phyloP scores from a whole-genome alignment of 164 flowering plant genomes.

The Magnolia officinalis region DNA sequence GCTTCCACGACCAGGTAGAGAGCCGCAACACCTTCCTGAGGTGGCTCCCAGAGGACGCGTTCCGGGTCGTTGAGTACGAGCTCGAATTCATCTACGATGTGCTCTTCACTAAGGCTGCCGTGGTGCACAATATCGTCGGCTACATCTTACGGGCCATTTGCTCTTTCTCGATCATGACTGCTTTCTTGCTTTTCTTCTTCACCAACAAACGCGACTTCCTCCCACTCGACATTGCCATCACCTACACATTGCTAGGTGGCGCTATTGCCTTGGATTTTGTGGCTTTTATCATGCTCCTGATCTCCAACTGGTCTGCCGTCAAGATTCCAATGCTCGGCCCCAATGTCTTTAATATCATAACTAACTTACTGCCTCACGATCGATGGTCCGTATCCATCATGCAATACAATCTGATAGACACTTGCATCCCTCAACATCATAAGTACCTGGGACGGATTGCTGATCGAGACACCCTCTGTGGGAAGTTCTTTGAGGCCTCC shows the following conservation, averaged over 20 bases:
- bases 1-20: conserved; percentile 21
- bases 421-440: not conserved
- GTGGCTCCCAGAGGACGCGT: conserved; percentile 6
- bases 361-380: not conserved
- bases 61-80: conserved; percentile 27
- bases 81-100: conserved; percentile 29
- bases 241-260: conserved; percentile 40
- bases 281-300: conserved; percentile 27
- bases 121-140: conserved; percentile 4
- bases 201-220: conserved; percentile 1
- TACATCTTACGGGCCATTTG: conserved; percentile 4
- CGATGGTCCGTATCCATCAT: conserved; percentile 8
- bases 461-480: not conserved
- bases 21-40: conserved; percentile 15
- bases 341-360: not conserved
- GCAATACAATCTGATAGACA: conserved; percentile 1
- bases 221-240: conserved; percentile 24
- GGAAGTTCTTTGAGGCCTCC: not conserved
- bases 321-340: too few species aligned
- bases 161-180: not conserved
- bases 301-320: conserved; percentile 40
- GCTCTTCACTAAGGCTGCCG: conserved; percentile 28
- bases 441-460: not conserved
- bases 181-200: conserved; percentile 23
- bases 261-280: conserved; percentile 33